Percentiles rank a stretch among this genome's conserved stretches.
Evolutionary conservation across 139 green algal species (phyloP).

Genomic region (Chlorella sorokiniana): DNA sequence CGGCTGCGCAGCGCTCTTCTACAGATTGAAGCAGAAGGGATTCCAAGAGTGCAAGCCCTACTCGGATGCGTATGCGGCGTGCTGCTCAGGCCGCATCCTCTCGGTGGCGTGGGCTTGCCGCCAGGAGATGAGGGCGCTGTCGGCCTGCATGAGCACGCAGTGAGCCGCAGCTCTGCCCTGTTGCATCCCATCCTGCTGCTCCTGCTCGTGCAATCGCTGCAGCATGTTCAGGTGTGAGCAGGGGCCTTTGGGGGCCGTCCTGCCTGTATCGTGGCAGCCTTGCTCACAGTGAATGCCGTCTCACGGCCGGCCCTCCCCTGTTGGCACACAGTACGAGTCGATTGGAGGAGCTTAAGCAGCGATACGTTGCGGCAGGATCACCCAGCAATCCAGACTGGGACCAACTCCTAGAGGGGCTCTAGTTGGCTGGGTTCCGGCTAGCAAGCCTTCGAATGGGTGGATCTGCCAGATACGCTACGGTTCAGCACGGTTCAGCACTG

Average conservation of each 20-base stretch:
- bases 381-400: slow-evolving; percentile 56
- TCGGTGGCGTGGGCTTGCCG: slow-evolving; percentile 58
- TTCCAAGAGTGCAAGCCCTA: slow-evolving; percentile 32
- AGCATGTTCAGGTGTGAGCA: too few species aligned
- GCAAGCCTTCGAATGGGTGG: not conserved
- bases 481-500: too few species aligned
- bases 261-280: too few species aligned
- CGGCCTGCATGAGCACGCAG: slow-evolving; percentile 48
- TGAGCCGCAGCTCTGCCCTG: too few species aligned
- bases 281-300: too few species aligned
- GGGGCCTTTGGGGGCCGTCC: too few species aligned
- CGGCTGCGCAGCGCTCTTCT: slow-evolving; percentile 49
- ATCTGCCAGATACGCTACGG: too few species aligned
- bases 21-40: slow-evolving; percentile 43
- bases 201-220: too few species aligned
- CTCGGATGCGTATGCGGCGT: slow-evolving; percentile 50
- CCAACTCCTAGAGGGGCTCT: slow-evolving; percentile 43
- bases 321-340: slow-evolving; percentile 51
- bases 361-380: slow-evolving; percentile 46
- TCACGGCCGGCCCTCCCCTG: too few species aligned
- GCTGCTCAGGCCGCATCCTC: slow-evolving; percentile 44
- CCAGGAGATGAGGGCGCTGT: slow-evolving; percentile 39
- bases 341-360: slow-evolving; percentile 51
- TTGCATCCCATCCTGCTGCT: too few species aligned
- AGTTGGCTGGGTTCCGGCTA: not conserved